A percentile compares a stretch with the other conserved stretches of the same genome.
These are phyloP conservation scores for Chenopodium berlandieri DNA, from an alignment of 148 eudicot species.

Conservation along the genomic window DNA sequence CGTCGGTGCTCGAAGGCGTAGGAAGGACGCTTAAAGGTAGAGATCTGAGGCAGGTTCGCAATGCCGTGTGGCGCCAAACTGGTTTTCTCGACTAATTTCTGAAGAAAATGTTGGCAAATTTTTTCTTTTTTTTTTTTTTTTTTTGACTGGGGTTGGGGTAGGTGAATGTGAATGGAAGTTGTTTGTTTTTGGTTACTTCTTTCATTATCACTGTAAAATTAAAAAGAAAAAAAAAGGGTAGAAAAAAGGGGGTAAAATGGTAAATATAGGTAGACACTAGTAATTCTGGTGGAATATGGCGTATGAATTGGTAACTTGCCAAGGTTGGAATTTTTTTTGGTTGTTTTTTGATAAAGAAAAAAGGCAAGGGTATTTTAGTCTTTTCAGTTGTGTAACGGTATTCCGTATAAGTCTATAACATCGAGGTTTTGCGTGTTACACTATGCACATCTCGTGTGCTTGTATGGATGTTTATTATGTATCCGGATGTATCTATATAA, in stretches of 20 bases:
- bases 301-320: background rate
- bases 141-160: background rate
- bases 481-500: too few relatives aligned
- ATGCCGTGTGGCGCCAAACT: conserved; percentile 64
- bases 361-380: background rate
- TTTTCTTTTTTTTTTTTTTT: background rate
- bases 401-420: too few relatives aligned
- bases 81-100: conserved; percentile 58
- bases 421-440: too few relatives aligned
- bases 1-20: conserved; percentile 67
- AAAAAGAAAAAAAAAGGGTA: background rate
- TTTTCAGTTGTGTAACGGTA: background rate
- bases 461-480: too few relatives aligned
- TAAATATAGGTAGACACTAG: background rate
- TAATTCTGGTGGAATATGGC: background rate
- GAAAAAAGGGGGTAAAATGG: background rate
- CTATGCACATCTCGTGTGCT: too few relatives aligned
- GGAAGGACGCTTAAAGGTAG: conserved; percentile 79
- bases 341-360: too few relatives aligned
- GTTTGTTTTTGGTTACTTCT: conserved; percentile 11
- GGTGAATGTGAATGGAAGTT: conserved; percentile 10
- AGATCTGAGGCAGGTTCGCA: conserved; percentile 64
- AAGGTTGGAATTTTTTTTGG: too few relatives aligned
- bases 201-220: conserved; percentile 5
- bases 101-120: background rate